A percentile compares a stretch with the other conserved stretches of the same genome.
Conservation (phyloP, 768 basidiomycete genomes). For the Pleurotus salmoneostramineus region DNA sequence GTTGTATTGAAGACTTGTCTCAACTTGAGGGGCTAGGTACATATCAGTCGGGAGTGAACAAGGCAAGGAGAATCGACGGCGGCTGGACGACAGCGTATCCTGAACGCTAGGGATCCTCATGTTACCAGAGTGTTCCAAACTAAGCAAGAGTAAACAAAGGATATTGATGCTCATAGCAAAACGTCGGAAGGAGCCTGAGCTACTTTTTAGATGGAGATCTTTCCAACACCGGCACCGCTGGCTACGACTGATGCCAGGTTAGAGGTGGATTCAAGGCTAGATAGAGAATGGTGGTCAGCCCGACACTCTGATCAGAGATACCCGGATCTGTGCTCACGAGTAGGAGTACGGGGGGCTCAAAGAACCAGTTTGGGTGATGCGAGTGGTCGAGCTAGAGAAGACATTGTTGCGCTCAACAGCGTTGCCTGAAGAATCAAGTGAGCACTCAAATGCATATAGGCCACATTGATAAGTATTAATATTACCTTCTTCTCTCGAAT, state of each 20-base stretch:
- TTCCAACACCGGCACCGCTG: neutral
- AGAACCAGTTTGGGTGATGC: neutral
- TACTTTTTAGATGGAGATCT: neutral
- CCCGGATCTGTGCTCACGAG: neutral
- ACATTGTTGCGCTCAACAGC: neutral
- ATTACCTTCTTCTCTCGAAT: neutral
- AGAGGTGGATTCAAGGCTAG: slow-evolving; percentile 2
- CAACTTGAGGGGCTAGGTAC: too few relatives aligned
- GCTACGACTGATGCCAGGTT: neutral
- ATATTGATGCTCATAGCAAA: neutral
- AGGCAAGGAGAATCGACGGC: too few relatives aligned
- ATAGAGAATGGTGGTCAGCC: neutral
- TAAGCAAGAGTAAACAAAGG: neutral
- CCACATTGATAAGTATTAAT: neutral
- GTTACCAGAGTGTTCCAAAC: too few relatives aligned
- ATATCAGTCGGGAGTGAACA: too few relatives aligned
- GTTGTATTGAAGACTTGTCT: too few relatives aligned
- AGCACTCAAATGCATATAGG: neutral
- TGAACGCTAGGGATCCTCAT: too few relatives aligned
- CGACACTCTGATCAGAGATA: neutral
- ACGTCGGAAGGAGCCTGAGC: neutral
- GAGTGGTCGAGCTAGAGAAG: neutral
- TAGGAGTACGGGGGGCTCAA: slow-evolving; percentile 1
- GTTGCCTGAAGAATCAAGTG: neutral
- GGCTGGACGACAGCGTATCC: too few relatives aligned